Evolutionary conservation across 2,329 filamentous ascomycete genomes (phyloP).

Genomic region (Penicillium expansum): DNA sequence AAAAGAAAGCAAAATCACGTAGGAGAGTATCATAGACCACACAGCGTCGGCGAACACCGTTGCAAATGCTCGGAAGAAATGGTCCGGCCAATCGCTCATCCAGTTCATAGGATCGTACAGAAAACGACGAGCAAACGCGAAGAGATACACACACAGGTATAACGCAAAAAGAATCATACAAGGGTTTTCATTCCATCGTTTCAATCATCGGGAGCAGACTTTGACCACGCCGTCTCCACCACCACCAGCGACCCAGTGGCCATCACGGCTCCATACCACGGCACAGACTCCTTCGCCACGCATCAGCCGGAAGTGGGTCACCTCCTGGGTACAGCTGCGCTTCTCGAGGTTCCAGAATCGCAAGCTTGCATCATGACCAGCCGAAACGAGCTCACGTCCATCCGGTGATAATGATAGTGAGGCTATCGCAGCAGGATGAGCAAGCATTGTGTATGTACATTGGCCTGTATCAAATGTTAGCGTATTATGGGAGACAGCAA

Average conservation of each 20-base stretch:
- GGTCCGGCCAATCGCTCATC: constrained; percentile 36
- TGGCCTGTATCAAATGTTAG: constrained; percentile 62
- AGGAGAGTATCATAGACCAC: constrained; percentile 35
- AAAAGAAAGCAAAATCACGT: constrained; percentile 27
- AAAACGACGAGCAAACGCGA: constrained; percentile 17
- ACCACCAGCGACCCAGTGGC: constrained; percentile 88
- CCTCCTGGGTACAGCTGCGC: constrained; percentile 89
- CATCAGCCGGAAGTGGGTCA: constrained; percentile 91
- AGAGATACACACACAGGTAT: constrained; percentile 25
- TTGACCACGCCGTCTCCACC: constrained; percentile 96
- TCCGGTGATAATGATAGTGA: constrained; percentile 89
- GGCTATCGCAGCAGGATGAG: constrained; percentile 90
- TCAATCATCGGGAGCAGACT: constrained; percentile 61
- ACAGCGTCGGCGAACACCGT: constrained; percentile 31
- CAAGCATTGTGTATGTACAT: constrained; percentile 99
- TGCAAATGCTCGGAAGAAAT: constrained; percentile 38
- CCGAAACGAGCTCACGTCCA: constrained; percentile 89
- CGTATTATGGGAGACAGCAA: background rate
- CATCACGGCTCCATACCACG: constrained; percentile 94
- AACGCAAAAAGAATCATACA: constrained; percentile 30
- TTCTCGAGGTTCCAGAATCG: constrained; percentile 98
- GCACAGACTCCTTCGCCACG: constrained; percentile 91
- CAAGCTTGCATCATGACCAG: constrained; percentile 90
- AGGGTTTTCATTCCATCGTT: constrained; percentile 24
- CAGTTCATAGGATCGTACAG: constrained; percentile 34